These are phyloP conservation scores for Bryoglossum gracile DNA, from an alignment of 495 filamentous ascomycete species.

Conservation along the genomic window DNA sequence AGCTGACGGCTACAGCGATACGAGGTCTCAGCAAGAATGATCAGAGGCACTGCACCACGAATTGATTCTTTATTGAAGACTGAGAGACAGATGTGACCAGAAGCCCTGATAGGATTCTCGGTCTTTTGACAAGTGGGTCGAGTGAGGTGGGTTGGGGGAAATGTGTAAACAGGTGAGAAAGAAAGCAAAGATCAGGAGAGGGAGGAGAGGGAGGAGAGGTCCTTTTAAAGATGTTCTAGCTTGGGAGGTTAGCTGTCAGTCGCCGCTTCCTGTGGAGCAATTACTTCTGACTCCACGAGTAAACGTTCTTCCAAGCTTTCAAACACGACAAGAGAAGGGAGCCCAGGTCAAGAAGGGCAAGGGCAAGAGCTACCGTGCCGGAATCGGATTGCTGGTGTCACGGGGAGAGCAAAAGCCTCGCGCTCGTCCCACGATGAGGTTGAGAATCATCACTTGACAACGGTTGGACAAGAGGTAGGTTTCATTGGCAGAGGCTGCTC, in stretches of 20 bases:
- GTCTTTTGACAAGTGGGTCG: not conserved
- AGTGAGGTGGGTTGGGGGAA: not conserved
- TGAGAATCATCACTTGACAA: constrained; percentile 9
- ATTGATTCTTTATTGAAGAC: constrained; percentile 17
- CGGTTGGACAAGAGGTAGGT: too few species aligned
- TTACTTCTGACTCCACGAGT: not conserved
- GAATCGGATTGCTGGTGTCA: constrained; percentile 8
- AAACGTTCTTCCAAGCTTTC: not conserved
- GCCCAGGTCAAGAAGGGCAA: too few species aligned
- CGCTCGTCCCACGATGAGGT: not conserved
- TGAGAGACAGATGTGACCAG: constrained; percentile 1
- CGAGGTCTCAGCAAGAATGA: constrained; percentile 18
- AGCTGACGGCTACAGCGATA: constrained; percentile 21
- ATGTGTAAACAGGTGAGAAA: not conserved
- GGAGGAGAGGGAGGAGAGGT: not conserved
- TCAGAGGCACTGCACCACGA: constrained; percentile 17
- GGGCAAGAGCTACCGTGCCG: not conserved
- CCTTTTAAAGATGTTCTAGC: not conserved
- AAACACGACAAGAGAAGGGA: too few species aligned
- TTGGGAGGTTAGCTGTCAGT: not conserved
- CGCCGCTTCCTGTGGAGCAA: not conserved
- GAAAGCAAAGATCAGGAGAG: not conserved
- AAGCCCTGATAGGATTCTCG: constrained; percentile 9
- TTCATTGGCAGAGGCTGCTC: too few species aligned
- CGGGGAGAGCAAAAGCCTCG: constrained; percentile 3